Evolutionary conservation across 2,329 filamentous ascomycete genomes (phyloP), one percentile per base, ranked within the genome.

Genomic region (Fusarium sp.): DNA sequence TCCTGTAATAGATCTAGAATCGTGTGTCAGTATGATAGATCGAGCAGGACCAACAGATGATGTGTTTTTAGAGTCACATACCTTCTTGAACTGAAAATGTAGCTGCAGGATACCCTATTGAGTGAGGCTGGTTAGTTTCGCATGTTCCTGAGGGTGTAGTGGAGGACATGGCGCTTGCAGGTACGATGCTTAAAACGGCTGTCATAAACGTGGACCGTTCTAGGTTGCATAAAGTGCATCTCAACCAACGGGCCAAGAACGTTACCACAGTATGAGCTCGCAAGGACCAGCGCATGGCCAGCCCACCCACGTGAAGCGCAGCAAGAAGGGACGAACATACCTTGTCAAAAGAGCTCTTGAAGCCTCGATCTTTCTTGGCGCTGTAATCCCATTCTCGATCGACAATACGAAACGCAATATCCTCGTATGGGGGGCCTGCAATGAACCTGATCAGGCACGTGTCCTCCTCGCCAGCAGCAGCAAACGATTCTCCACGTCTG

Each of bases 371-470:
- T 74, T 91, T 89, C 82, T 98, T 98, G 4, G 95, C 93, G 79
- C 93, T 97, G 79, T 98, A 99, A 80, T 99, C 96, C 96, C 96
- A 99, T 81, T 99, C 96, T 70, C 96, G 95, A 80, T 99, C 96
- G 41, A 99, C 94, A 72, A 99, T 98, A 41, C 95, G 89, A 78
- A 99, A 99, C 11, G 95, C 96, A 77, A 99, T 91, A 76, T 99
- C 96, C 80, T 98, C 93, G 78, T 99, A 99, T 7, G 96, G 96
- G 6, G 95, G 92, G 1, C 97, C 96, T 25, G 95, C 93, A 77
- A 97, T 92, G 82, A 99, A 99, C 25, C 94, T 90, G 74, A 99
- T 97, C 66, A 99, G 84, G 80, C 96, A 99, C 1, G 95, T 99
- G 80, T 99, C 96, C 78, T 98, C 94, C 80, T 98, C 94, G 7